Evolutionary conservation across 257 asterid species (phyloP).

Genomic region (Solanum piurae): DNA sequence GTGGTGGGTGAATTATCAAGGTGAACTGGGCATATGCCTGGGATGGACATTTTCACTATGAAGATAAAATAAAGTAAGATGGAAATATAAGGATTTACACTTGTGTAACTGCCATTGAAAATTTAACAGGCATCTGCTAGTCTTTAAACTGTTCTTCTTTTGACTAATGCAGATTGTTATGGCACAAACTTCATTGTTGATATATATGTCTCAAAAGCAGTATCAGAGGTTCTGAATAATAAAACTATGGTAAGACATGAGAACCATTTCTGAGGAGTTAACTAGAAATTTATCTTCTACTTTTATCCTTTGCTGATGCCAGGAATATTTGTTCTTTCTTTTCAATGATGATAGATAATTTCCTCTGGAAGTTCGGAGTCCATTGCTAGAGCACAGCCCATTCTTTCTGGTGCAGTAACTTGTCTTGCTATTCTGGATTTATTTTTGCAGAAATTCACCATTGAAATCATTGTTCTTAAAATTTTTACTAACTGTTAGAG

Average conservation of each 20-base stretch:
- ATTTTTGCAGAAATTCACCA: neutral
- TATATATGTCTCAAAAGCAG: slow-evolving; percentile 48
- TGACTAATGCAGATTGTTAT: slow-evolving; percentile 47
- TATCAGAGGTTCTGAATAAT: slow-evolving; percentile 46
- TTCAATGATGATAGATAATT: slow-evolving; percentile 40
- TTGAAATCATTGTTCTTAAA: neutral
- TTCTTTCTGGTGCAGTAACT: slow-evolving; percentile 61
- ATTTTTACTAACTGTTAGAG: neutral
- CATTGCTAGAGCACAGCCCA: slow-evolving; percentile 49
- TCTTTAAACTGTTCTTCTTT: slow-evolving; percentile 2
- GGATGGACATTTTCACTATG: neutral
- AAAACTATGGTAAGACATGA: slow-evolving; percentile 48
- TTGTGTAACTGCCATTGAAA: neutral
- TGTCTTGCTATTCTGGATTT: slow-evolving; percentile 14
- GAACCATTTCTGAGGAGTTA: neutral
- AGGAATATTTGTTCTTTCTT: slow-evolving; percentile 14
- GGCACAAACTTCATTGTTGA: slow-evolving; percentile 45
- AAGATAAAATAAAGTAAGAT: neutral
- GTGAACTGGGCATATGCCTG: neutral
- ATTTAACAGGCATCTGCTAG: neutral
- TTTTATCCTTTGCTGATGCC: slow-evolving; percentile 10
- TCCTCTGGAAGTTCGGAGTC: slow-evolving; percentile 73
- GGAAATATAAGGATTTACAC: neutral
- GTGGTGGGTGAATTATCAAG: neutral
- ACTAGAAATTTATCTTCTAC: neutral